Evolutionary conservation across 2,329 filamentous ascomycete genomes (phyloP), one percentile per base, ranked within the genome.

Genomic region (Albophoma yamanashiensis): DNA sequence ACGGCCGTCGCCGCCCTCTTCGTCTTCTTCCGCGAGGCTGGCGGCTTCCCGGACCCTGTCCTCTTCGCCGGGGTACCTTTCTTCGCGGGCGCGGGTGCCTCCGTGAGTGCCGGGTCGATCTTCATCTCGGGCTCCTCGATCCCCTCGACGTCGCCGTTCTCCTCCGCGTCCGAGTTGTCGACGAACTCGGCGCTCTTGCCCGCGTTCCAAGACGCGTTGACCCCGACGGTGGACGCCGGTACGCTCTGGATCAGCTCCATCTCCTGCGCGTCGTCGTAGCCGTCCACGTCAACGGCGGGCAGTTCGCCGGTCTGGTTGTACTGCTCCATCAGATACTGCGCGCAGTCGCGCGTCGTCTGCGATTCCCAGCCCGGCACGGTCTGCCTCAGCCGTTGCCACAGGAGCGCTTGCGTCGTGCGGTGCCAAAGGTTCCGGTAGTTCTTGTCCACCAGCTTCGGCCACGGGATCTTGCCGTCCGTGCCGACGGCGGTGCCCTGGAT

Each of bases 391-490:
- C 76, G 73, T 56, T 68, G 68, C 76, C 76, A 78, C 5, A 76
- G 64, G 4, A 78, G 67, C 60, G 71, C 68, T 40, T 74, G 75
- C 0, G 71, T 74, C 14, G 65, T 62, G 5, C 72, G 71, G 55
- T 71, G 71, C 70, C 75, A 78, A 39, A 68, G 72, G n/a, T 65
- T 66, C 47, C 76, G 72, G 58, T 75, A 77, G 7, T 68, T 63
- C 45, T 75, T 73, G 59, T 78, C 71, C 7, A 75, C 73, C 34
- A 84, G 67, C 31, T 67, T 71, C 42, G 67, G 64, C 82, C 82
- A 85, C 0, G 76, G 76, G 47, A 85, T 82, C 55, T 78, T 78
- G 11, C 67, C 64, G 58, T 84, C 81, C 1, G 62, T 69, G 11
- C 68, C 65, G 1, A 73, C 77, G 2, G 71, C 71, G 3, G 72